Evolutionary conservation across 2,329 filamentous ascomycete species (phyloP).

Genomic region (Cadophora sp.): DNA sequence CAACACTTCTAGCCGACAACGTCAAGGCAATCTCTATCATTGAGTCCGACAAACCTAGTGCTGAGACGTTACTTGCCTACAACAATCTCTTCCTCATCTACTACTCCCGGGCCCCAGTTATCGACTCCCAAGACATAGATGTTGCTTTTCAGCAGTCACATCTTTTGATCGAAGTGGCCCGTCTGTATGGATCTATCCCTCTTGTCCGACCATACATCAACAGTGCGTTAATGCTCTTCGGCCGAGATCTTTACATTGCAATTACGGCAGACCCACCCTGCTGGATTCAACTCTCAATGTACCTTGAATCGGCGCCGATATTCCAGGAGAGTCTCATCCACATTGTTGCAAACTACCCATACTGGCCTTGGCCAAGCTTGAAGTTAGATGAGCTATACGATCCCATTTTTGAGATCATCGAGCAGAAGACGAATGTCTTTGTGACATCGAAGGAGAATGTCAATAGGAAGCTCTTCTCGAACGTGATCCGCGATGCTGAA

Average conservation of each 20-base stretch:
- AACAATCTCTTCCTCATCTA: constrained; percentile 34
- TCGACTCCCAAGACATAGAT: constrained; percentile 27
- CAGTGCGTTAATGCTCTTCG: constrained; percentile 26
- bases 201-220: constrained; percentile 28
- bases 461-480: constrained; percentile 30
- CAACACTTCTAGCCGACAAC: too few relatives aligned
- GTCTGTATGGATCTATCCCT: constrained; percentile 16
- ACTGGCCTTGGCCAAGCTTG: constrained; percentile 28
- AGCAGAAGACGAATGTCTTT: constrained; percentile 29
- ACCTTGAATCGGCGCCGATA: constrained; percentile 32
- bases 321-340: constrained; percentile 41
- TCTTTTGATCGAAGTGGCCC: constrained; percentile 25
- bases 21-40: background rate
- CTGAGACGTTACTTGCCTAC: constrained; percentile 26
- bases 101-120: constrained; percentile 24
- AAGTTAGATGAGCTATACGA: background rate
- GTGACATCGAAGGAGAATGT: constrained; percentile 19
- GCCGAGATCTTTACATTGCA: constrained; percentile 29
- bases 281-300: constrained; percentile 33
- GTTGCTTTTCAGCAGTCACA: constrained; percentile 30
- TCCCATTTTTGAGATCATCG: constrained; percentile 18
- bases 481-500: constrained; percentile 20
- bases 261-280: constrained; percentile 33
- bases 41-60: background rate
- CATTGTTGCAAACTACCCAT: constrained; percentile 35